These are phyloP conservation scores for Ilyonectria destructans DNA, from an alignment of 2,329 filamentous ascomycete genomes.

Conservation along the genomic window DNA sequence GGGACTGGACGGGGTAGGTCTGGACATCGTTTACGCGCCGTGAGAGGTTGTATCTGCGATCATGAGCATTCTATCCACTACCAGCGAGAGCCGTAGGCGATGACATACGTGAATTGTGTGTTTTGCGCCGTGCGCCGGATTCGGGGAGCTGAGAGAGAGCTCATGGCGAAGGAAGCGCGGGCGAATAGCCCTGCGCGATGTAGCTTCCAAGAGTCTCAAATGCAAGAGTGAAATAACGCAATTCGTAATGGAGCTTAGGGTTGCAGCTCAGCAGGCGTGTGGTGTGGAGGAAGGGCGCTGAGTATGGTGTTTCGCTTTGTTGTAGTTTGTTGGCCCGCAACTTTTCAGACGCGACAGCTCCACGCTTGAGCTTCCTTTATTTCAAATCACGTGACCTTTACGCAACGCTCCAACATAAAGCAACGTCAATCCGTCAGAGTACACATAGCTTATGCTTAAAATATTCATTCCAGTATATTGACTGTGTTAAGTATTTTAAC, in stretches of 20 bases:
- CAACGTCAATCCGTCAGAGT: not conserved
- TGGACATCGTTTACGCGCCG: conserved; percentile 73
- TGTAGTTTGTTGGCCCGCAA: conserved; percentile 37
- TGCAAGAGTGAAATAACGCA: not conserved
- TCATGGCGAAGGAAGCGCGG: conserved; percentile 51
- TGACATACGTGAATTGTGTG: conserved; percentile 64
- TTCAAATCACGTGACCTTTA: conserved; percentile 39
- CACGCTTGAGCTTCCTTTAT: conserved; percentile 41
- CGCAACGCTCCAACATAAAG: too few relatives aligned
- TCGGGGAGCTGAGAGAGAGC: conserved; percentile 55
- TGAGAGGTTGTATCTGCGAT: conserved; percentile 71
- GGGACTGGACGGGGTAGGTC: conserved; percentile 73
- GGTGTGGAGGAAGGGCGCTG: conserved; percentile 1
- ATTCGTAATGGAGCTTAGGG: not conserved
- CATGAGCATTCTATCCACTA: conserved; percentile 19
- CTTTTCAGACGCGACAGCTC: conserved; percentile 50
- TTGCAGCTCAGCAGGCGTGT: not conserved
- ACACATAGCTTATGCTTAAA: not conserved
- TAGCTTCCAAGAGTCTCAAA: not conserved
- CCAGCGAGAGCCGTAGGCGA: not conserved
- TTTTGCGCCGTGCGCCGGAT: conserved; percentile 66
- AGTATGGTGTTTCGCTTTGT: conserved; percentile 5
- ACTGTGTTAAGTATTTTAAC: not conserved
- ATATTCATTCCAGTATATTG: not conserved
- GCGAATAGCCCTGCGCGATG: conserved; percentile 41